Percentiles rank a stretch among this genome's conserved stretches.
These are phyloP conservation scores for Bipolaris victoriae DNA, from an alignment of 2,329 filamentous ascomycete species.

Conservation along the genomic window DNA sequence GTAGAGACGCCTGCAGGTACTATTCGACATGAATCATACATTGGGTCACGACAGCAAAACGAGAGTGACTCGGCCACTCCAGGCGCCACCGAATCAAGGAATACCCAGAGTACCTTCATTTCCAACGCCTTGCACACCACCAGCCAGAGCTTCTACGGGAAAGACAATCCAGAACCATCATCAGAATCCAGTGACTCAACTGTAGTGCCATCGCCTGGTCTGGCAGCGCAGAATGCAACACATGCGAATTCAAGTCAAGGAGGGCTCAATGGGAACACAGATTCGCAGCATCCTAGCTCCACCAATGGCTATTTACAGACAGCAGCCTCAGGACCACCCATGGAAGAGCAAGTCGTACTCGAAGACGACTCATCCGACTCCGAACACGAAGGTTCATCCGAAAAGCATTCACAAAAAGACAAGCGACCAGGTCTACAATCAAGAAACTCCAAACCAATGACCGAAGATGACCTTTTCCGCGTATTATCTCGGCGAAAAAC, in stretches of 20 bases:
- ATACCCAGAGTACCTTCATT: constrained; percentile 18
- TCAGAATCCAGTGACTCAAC: constrained; percentile 22
- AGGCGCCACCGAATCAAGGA: constrained; percentile 1
- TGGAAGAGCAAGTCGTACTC: constrained; percentile 25
- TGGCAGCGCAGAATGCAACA: constrained; percentile 4
- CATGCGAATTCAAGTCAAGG: neutral
- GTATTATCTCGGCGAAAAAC: constrained; percentile 59
- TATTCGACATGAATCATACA: constrained; percentile 32
- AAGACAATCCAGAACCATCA: constrained; percentile 13
- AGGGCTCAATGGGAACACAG: neutral
- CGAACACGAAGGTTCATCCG: constrained; percentile 29
- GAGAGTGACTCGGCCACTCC: constrained; percentile 11
- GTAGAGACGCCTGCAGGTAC: constrained; percentile 43
- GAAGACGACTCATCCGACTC: constrained; percentile 27
- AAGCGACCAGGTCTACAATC: constrained; percentile 29
- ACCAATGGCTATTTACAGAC: constrained; percentile 1
- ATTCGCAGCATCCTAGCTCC: neutral
- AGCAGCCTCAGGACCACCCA: constrained; percentile 6
- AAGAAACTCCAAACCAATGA: constrained; percentile 41
- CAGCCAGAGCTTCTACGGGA: constrained; percentile 22
- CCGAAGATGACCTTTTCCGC: constrained; percentile 61
- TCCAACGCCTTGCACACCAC: constrained; percentile 30
- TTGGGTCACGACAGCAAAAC: constrained; percentile 19
- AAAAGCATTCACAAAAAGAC: constrained; percentile 23
- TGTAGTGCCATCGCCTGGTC: constrained; percentile 14